Conservation (phyloP, 352 stramenopile genomes). For the Aphanomyces astaci region DNA sequence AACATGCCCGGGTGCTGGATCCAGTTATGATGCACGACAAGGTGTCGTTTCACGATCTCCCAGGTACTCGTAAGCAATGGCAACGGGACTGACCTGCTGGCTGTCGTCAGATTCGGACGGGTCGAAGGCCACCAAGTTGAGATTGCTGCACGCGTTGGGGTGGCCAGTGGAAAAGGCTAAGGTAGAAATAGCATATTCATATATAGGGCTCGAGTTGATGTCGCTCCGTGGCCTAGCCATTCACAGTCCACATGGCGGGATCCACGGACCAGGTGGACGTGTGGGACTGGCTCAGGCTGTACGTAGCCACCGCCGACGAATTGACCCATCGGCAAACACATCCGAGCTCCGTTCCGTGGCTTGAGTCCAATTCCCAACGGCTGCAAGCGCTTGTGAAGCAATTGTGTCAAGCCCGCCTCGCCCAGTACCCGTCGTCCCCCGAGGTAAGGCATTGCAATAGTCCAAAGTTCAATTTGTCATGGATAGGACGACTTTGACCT, state of each 20-base stretch:
- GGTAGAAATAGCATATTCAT: no score
- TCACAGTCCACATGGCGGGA: constrained; percentile 6
- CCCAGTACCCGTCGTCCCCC: not conserved
- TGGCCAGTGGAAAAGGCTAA: not conserved
- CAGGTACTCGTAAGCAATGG: constrained; percentile 22
- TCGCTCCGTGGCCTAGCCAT: constrained; percentile 1
- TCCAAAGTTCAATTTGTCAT: not conserved
- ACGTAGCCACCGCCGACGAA: not conserved
- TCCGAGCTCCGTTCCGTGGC: not conserved
- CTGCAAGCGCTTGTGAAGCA: constrained; percentile 27
- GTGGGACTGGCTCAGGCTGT: constrained; percentile 13
- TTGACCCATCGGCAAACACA: not conserved
- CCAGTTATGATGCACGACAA: constrained; percentile 20
- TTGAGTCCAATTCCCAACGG: constrained; percentile 25
- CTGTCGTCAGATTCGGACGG: not conserved
- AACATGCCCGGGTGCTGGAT: constrained; percentile 37
- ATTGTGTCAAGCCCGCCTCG: constrained; percentile 26
- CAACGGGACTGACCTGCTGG: not conserved
- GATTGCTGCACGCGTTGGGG: not conserved
- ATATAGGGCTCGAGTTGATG: no score
- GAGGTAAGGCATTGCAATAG: constrained; percentile 27
- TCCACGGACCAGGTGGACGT: not conserved
- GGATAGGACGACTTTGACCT: constrained; percentile 50
- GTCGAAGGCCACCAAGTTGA: not conserved
- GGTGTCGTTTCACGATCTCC: not conserved